phyloP scores from a whole-genome alignment of 2,329 filamentous ascomycete genomes.

The Nothophoma quercina region DNA sequence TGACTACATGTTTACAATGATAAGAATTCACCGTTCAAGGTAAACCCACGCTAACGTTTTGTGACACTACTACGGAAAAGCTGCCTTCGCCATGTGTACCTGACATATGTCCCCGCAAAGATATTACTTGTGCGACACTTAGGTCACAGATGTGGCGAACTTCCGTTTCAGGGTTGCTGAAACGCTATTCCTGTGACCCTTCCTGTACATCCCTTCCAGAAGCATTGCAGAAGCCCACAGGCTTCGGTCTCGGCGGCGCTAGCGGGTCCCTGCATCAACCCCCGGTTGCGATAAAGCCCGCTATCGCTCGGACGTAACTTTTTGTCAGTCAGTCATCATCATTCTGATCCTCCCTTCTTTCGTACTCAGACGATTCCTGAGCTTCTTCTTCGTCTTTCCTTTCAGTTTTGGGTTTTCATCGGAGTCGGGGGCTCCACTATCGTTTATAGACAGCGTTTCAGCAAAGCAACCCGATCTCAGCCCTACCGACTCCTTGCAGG shows the following conservation, averaged over 20 bases:
- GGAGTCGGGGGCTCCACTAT: neutral
- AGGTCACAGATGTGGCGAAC: constrained; percentile 6
- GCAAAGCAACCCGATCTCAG: neutral
- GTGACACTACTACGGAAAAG: neutral
- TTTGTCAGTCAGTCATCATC: constrained; percentile 17
- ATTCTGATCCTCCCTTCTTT: neutral
- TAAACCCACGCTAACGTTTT: neutral
- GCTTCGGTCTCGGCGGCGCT: constrained; percentile 1
- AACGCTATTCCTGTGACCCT: constrained; percentile 3
- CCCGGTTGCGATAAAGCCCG: constrained; percentile 13
- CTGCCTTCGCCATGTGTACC: neutral
- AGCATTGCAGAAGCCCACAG: constrained; percentile 3
- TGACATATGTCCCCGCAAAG: too few relatives aligned
- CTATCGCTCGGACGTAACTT: constrained; percentile 16
- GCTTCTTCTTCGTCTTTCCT: neutral
- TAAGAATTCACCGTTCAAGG: neutral
- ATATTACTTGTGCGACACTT: too few relatives aligned
- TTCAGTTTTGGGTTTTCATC: neutral
- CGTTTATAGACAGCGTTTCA: neutral
- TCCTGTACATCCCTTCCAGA: constrained; percentile 10
- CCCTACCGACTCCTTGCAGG: neutral
- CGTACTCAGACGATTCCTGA: neutral
- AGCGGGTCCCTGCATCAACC: constrained; percentile 13
- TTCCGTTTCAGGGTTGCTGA: constrained; percentile 9
- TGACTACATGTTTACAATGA: constrained; percentile 4